These are phyloP conservation scores for Metrosideros polymorpha DNA, from an alignment of 441 rosid species.

Conservation along the genomic window DNA sequence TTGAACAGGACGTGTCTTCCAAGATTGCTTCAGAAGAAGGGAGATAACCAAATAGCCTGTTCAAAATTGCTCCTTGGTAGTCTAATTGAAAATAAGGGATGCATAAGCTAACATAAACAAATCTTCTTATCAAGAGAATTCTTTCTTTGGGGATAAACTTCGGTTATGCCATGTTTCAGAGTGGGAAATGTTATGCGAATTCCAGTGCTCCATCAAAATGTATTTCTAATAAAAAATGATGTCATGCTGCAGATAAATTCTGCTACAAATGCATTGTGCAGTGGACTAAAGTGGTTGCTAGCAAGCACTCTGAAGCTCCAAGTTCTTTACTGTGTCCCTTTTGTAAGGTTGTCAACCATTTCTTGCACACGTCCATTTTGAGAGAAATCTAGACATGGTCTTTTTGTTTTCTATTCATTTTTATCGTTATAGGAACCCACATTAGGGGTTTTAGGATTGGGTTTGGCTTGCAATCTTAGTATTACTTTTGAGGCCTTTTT, in stretches of 20 bases:
- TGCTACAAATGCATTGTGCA: conserved; percentile 72
- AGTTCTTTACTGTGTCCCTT: conserved; percentile 71
- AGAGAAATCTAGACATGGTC: neutral
- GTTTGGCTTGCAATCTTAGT: neutral
- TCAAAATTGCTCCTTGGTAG: neutral
- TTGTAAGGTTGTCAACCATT: conserved; percentile 56
- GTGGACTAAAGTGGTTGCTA: conserved; percentile 66
- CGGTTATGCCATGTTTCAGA: neutral
- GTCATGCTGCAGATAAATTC: conserved; percentile 62
- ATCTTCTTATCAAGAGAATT: neutral
- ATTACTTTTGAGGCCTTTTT: neutral
- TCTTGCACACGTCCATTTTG: neutral
- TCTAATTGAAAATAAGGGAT: neutral
- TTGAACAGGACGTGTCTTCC: neutral
- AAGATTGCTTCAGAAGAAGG: neutral
- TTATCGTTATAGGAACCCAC: neutral
- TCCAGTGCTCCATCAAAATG: neutral
- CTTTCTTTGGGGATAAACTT: neutral
- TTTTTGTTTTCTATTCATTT: neutral
- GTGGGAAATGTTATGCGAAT: neutral
- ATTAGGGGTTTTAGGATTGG: neutral
- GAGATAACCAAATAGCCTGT: neutral
- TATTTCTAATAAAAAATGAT: neutral
- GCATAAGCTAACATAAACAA: neutral
- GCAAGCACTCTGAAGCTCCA: conserved; percentile 31